Conservation (phyloP, 2,329 filamentous ascomycete genomes). For the Emydomyces testavorans region DNA sequence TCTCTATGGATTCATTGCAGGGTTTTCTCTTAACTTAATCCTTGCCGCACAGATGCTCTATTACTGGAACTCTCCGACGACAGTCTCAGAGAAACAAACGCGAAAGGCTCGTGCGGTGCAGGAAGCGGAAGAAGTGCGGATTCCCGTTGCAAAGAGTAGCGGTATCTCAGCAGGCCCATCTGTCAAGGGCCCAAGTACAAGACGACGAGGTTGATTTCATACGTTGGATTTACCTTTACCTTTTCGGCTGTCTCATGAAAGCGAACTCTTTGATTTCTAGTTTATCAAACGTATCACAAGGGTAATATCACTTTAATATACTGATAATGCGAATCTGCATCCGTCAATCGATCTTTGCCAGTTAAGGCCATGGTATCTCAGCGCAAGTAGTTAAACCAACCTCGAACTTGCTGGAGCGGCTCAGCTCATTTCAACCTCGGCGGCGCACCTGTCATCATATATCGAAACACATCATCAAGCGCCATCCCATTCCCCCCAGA, state of each 20-base stretch:
- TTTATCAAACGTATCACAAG: background rate
- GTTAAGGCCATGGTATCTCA: too few relatives aligned
- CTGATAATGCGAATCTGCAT: too few relatives aligned
- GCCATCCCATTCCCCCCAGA: constrained; percentile 26
- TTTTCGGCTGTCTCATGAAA: constrained; percentile 4
- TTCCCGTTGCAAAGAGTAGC: constrained; percentile 29
- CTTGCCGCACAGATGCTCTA: constrained; percentile 84
- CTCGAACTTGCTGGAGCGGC: background rate
- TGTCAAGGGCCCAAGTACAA: constrained; percentile 44
- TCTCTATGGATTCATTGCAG: constrained; percentile 84
- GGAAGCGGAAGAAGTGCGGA: constrained; percentile 15
- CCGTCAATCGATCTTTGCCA: too few relatives aligned
- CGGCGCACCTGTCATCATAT: constrained; percentile 39
- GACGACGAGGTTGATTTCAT: constrained; percentile 40
- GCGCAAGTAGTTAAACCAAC: too few relatives aligned
- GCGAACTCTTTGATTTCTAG: too few relatives aligned
- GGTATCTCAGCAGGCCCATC: constrained; percentile 33
- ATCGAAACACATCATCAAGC: constrained; percentile 40
- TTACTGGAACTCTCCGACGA: constrained; percentile 67
- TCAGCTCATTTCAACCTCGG: constrained; percentile 15
- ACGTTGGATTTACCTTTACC: background rate
- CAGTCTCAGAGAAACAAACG: constrained; percentile 18
- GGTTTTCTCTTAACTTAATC: constrained; percentile 78
- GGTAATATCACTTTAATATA: background rate
- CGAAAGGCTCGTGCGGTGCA: constrained; percentile 24